Evolutionary conservation across 495 filamentous ascomycete genomes (phyloP).

Genomic region (Tuber calosporum): DNA sequence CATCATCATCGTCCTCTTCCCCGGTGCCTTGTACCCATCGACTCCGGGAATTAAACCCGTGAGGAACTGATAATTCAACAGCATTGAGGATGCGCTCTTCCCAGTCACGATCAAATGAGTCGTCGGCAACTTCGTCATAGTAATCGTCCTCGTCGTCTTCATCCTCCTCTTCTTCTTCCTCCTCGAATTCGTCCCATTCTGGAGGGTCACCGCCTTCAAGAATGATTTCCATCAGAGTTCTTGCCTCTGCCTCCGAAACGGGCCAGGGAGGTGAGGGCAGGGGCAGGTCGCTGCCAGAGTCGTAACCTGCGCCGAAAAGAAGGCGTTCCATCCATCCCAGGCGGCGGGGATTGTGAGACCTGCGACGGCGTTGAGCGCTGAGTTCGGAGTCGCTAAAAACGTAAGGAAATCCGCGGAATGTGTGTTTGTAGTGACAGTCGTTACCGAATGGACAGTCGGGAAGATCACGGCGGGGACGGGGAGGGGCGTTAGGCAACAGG

Average conservation of each 20-base stretch:
- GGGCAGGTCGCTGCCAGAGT: slow-evolving; percentile 10
- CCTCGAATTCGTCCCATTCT: slow-evolving; percentile 23
- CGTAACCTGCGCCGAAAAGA: slow-evolving; percentile 17
- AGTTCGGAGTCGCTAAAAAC: slow-evolving; percentile 34
- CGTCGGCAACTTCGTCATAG: slow-evolving; percentile 22
- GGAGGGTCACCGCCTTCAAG: slow-evolving; percentile 20
- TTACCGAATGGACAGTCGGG: slow-evolving; percentile 43
- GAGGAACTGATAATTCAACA: not conserved
- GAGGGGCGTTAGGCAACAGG: slow-evolving; percentile 15
- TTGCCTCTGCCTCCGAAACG: slow-evolving; percentile 15
- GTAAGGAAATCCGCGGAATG: slow-evolving; percentile 29
- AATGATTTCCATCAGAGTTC: slow-evolving; percentile 32
- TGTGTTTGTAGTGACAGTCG: slow-evolving; percentile 41
- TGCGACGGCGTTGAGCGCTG: slow-evolving; percentile 20
- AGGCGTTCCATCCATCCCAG: slow-evolving; percentile 24
- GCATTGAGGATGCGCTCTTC: not conserved
- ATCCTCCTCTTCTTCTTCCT: slow-evolving; percentile 10
- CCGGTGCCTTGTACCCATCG: not conserved
- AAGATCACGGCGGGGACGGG: not conserved
- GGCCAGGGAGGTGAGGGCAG: slow-evolving; percentile 10
- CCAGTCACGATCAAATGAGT: not conserved
- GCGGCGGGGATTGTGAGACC: slow-evolving; percentile 5
- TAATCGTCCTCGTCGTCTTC: slow-evolving; percentile 18
- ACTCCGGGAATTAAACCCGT: not conserved
- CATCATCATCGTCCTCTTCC: not conserved